Conservation (phyloP, 2,329 filamentous ascomycete species). For the Aspergillus felis region DNA sequence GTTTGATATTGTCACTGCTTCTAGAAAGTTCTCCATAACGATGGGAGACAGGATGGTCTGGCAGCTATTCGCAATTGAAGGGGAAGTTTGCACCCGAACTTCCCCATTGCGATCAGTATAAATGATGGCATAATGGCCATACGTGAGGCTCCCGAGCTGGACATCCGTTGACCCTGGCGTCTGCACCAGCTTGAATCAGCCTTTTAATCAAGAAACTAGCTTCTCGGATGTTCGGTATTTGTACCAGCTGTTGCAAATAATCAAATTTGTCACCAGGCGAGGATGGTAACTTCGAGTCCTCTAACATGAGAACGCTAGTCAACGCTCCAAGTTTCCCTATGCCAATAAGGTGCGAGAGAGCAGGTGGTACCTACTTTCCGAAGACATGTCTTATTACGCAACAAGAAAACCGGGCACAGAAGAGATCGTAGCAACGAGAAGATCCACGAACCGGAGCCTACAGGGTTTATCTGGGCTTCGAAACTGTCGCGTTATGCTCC, state of each 20-base stretch:
- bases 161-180: conserved; percentile 20
- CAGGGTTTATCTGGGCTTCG: conserved; percentile 5
- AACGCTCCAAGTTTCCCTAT: neutral
- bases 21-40: conserved; percentile 27
- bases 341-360: conserved; percentile 8
- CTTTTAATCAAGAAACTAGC: neutral
- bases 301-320: neutral
- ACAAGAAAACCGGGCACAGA: conserved; percentile 2
- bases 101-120: conserved; percentile 29
- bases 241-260: neutral
- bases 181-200: conserved; percentile 9
- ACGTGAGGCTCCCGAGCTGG: conserved; percentile 18
- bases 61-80: conserved; percentile 25
- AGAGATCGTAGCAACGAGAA: conserved; percentile 2
- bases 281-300: neutral
- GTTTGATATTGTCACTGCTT: conserved; percentile 26
- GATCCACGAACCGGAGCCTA: conserved; percentile 14
- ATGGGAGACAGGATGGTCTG: conserved; percentile 26
- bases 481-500: conserved; percentile 3
- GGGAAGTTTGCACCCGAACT: conserved; percentile 27
- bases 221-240: neutral
- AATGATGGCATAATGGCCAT: conserved; percentile 29
- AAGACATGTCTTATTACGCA: conserved; percentile 8
- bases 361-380: conserved; percentile 9
- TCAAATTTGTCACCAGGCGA: neutral